These are phyloP conservation scores for Smallanthus sonchifolius DNA, from an alignment of 129 eudicot genomes.

Conservation along the genomic window DNA sequence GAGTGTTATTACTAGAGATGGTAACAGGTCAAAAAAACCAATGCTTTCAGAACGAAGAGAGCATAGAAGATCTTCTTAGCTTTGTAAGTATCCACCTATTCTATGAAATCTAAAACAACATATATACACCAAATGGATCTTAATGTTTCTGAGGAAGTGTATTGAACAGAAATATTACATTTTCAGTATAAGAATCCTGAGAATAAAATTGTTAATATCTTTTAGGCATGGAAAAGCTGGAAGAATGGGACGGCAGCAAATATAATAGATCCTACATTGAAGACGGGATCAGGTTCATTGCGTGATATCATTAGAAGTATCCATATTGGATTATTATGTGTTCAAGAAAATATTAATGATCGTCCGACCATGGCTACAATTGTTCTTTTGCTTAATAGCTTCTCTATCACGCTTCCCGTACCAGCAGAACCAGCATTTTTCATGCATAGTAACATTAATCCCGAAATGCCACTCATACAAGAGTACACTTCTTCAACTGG, in stretches of 20 bases:
- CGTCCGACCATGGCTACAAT: background rate
- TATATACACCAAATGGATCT: background rate
- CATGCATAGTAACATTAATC: background rate
- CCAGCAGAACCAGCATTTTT: constrained; percentile 14
- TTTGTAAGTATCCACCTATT: background rate
- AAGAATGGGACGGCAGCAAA: background rate
- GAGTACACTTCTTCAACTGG: background rate
- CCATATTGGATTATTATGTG: constrained; percentile 9
- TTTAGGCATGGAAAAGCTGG: constrained; percentile 8
- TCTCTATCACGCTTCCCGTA: background rate
- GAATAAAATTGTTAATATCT: background rate
- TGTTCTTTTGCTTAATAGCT: constrained; percentile 8
- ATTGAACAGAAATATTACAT: background rate
- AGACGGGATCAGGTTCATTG: background rate
- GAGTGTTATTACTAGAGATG: constrained; percentile 24
- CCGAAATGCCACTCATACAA: background rate
- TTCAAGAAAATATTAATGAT: constrained; percentile 3
- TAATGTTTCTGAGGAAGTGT: background rate
- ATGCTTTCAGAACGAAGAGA: background rate
- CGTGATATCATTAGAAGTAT: constrained; percentile 6
- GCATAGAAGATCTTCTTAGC: constrained; percentile 2
- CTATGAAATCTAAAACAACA: background rate
- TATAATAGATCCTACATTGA: constrained; percentile 2
- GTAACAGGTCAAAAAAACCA: constrained; percentile 3
- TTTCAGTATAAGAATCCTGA: background rate